These are phyloP conservation scores for Claviceps sp. DNA, from an alignment of 2,329 filamentous ascomycete genomes.

Conservation along the genomic window DNA sequence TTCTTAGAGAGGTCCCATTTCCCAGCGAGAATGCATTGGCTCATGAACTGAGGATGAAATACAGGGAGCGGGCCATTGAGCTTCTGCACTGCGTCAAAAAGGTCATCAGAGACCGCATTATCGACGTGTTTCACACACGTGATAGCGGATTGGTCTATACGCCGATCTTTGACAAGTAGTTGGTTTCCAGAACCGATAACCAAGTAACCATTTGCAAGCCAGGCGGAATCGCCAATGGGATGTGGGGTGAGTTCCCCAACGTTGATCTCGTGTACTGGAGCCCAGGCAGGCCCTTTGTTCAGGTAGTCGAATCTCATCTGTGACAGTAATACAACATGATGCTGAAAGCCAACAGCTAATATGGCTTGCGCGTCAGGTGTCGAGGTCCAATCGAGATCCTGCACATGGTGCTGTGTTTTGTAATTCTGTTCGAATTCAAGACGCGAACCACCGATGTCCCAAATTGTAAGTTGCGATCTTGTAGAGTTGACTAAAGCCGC, in stretches of 20 bases:
- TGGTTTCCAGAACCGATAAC: conserved; percentile 87
- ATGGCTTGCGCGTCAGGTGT: conserved; percentile 83
- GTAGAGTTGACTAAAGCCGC: conserved; percentile 66
- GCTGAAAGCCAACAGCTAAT: conserved; percentile 83
- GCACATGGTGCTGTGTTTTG: conserved; percentile 58
- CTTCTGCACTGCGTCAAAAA: conserved; percentile 71
- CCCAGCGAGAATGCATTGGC: conserved; percentile 73
- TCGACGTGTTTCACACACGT: conserved; percentile 35
- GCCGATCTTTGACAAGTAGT: conserved; percentile 69
- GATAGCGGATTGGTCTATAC: conserved; percentile 52
- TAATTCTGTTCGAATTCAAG: conserved; percentile 73
- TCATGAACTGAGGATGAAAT: conserved; percentile 84
- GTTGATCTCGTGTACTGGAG: conserved; percentile 66
- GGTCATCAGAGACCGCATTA: conserved; percentile 43
- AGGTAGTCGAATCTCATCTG: conserved; percentile 89
- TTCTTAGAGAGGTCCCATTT: conserved; percentile 59
- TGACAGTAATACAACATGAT: conserved; percentile 66
- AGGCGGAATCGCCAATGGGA: conserved; percentile 84
- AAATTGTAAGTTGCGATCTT: conserved; percentile 70
- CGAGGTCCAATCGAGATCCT: conserved; percentile 87
- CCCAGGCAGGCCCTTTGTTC: conserved; percentile 81
- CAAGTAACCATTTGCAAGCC: conserved; percentile 74
- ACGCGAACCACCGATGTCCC: conserved; percentile 72
- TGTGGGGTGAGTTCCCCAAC: conserved; percentile 75
- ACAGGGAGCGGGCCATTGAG: conserved; percentile 79